Evolutionary conservation across 2,329 filamentous ascomycete genomes (phyloP).

Genomic region (Boeremia exigua): DNA sequence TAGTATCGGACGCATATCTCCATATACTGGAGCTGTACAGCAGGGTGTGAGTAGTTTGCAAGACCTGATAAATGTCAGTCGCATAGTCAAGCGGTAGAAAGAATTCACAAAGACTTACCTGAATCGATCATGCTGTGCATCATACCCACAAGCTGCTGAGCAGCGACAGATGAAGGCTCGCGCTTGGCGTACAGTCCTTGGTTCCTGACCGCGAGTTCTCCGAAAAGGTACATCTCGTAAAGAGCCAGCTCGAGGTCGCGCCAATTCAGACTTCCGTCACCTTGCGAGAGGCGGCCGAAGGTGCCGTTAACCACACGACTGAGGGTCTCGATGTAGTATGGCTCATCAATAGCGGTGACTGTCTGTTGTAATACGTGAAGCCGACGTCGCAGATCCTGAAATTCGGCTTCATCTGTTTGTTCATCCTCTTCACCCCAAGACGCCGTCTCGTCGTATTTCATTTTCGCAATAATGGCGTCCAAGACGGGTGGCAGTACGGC

Average conservation of each 20-base stretch:
- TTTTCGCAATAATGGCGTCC: slow-evolving; percentile 91
- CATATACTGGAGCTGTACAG: slow-evolving; percentile 96
- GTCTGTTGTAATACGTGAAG: slow-evolving; percentile 91
- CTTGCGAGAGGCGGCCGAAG: slow-evolving; percentile 77
- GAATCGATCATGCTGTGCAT: slow-evolving; percentile 96
- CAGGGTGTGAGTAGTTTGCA: slow-evolving; percentile 84
- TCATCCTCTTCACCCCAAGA: slow-evolving; percentile 94
- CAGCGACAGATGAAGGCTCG: slow-evolving; percentile 77
- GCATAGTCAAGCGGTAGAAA: too few species aligned
- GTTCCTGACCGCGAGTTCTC: slow-evolving; percentile 88
- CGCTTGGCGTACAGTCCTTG: slow-evolving; percentile 87
- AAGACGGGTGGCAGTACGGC: slow-evolving; percentile 85
- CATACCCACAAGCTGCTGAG: slow-evolving; percentile 85
- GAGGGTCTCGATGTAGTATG: slow-evolving; percentile 85
- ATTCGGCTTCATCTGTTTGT: slow-evolving; percentile 95
- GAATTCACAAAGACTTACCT: slow-evolving; percentile 59
- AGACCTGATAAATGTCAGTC: slow-evolving; percentile 64
- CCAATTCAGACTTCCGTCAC: slow-evolving; percentile 82
- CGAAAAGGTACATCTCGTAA: slow-evolving; percentile 94
- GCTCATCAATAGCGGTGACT: slow-evolving; percentile 86
- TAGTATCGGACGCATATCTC: slow-evolving; percentile 96
- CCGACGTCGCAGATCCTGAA: slow-evolving; percentile 89
- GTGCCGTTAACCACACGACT: slow-evolving; percentile 87
- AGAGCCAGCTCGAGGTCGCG: slow-evolving; percentile 91
- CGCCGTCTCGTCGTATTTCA: slow-evolving; percentile 95